A percentile compares a stretch with the other conserved stretches of the same genome.
These are phyloP conservation scores for Durusdinium trenchii DNA, from an alignment of 73 alveolate genomes.

Conservation along the genomic window DNA sequence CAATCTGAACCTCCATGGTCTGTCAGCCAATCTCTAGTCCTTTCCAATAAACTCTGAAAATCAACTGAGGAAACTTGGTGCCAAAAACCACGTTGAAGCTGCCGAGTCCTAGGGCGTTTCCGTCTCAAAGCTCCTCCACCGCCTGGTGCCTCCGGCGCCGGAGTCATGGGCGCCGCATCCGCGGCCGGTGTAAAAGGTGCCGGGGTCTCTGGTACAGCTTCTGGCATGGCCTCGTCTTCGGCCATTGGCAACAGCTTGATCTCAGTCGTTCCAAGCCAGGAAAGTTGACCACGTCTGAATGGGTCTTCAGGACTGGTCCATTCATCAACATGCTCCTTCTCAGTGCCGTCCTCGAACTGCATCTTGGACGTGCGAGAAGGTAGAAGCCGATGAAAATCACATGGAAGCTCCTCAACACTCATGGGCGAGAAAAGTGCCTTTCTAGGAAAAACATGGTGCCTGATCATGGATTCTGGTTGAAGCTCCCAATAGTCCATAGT, in stretches of 20 bases:
- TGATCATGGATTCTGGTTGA: background rate
- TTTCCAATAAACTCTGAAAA: background rate
- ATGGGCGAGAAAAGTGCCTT: background rate
- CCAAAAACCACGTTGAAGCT: slow-evolving; percentile 23
- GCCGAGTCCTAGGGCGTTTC: background rate
- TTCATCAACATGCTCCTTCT: slow-evolving; percentile 1
- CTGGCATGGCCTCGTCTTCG: background rate
- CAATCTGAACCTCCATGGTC: background rate
- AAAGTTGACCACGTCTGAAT: background rate
- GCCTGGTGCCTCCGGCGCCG: background rate
- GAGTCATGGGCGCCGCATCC: background rate
- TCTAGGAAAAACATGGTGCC: slow-evolving; percentile 9
- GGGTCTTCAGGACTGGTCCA: slow-evolving; percentile 11
- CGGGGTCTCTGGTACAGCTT: background rate
- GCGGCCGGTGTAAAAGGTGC: background rate
- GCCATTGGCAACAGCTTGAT: background rate
- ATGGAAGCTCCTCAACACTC: background rate
- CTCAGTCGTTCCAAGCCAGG: background rate
- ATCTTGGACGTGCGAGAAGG: background rate
- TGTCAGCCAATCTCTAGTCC: background rate
- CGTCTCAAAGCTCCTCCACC: background rate
- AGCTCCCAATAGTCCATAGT: background rate
- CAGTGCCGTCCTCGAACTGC: slow-evolving; percentile 13
- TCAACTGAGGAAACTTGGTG: background rate
- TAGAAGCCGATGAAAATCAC: background rate